Percentiles rank a stretch among this genome's conserved stretches.
Conservation (phyloP, 371 early-diverging fungal species). For the Fennellomyces sp. region DNA sequence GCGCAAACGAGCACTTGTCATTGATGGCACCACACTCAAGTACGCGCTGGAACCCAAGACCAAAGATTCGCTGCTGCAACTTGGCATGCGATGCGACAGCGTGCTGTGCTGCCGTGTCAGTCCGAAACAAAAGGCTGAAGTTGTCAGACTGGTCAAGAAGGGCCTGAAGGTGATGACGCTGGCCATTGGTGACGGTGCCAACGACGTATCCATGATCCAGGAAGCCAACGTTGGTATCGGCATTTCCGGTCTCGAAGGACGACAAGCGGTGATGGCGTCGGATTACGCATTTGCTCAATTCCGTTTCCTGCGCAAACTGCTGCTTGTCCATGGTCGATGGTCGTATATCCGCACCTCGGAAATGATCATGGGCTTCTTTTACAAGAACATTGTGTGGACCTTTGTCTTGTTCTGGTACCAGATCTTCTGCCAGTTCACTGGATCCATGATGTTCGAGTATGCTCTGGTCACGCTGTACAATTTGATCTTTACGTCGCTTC, state of each 20-base stretch:
- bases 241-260: constrained; percentile 91
- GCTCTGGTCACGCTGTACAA: constrained; percentile 78
- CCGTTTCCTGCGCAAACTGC: constrained; percentile 67
- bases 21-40: constrained; percentile 88
- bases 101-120: constrained; percentile 89
- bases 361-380: constrained; percentile 80
- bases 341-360: constrained; percentile 77
- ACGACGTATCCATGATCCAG: constrained; percentile 95
- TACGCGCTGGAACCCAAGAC: constrained; percentile 69
- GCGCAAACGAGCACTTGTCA: constrained; percentile 69
- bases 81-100: constrained; percentile 70
- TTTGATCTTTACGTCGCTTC: constrained; percentile 75
- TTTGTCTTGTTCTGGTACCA: constrained; percentile 84
- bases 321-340: constrained; percentile 90
- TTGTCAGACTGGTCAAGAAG: constrained; percentile 61
- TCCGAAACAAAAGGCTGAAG: constrained; percentile 89
- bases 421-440: constrained; percentile 68
- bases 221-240: constrained; percentile 93
- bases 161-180: constrained; percentile 75
- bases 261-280: constrained; percentile 89
- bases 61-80: constrained; percentile 62
- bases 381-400: constrained; percentile 82
- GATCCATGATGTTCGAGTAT: constrained; percentile 76
- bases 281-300: constrained; percentile 93
- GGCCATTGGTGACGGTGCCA: constrained; percentile 92